phyloP scores from a whole-genome alignment of 2,329 filamentous ascomycete genomes.

The Zymoseptoria brevis region DNA sequence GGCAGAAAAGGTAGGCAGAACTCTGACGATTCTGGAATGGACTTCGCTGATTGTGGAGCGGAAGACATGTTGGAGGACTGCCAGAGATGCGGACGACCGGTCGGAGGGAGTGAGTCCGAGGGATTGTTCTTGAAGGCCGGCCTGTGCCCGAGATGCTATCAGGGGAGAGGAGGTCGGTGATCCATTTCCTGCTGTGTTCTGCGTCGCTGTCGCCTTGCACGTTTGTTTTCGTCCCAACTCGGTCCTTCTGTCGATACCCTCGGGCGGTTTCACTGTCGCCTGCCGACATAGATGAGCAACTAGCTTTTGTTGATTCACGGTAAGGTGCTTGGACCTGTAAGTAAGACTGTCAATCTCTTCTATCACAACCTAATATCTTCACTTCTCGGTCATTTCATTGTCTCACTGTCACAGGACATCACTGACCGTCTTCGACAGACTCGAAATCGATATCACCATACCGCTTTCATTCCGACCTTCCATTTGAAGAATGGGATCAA shows the following conservation, averaged over 20 bases:
- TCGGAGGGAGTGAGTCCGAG: conserved; percentile 1
- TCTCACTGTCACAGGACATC: neutral
- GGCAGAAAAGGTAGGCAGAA: conserved; percentile 1
- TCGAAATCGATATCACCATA: neutral
- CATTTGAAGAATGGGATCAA: neutral
- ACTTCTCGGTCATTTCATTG: neutral
- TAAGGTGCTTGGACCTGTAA: neutral
- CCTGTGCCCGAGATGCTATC: conserved; percentile 8
- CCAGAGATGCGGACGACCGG: conserved; percentile 7
- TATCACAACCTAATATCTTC: neutral
- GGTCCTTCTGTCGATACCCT: neutral
- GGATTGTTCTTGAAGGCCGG: conserved; percentile 6
- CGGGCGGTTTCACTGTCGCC: neutral
- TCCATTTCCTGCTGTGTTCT: neutral
- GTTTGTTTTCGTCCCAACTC: neutral
- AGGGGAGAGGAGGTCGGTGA: neutral
- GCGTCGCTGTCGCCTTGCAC: neutral
- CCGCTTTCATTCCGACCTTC: neutral
- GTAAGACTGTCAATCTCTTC: neutral
- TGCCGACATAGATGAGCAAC: neutral
- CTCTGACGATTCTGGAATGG: conserved; percentile 9
- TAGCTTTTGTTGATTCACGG: neutral
- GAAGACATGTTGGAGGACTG: conserved; percentile 10
- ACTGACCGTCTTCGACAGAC: neutral
- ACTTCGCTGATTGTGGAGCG: conserved; percentile 16